Base-by-base conservation (phyloP, 2,329 filamentous ascomycete species). In the Alternaria sp. region DNA sequence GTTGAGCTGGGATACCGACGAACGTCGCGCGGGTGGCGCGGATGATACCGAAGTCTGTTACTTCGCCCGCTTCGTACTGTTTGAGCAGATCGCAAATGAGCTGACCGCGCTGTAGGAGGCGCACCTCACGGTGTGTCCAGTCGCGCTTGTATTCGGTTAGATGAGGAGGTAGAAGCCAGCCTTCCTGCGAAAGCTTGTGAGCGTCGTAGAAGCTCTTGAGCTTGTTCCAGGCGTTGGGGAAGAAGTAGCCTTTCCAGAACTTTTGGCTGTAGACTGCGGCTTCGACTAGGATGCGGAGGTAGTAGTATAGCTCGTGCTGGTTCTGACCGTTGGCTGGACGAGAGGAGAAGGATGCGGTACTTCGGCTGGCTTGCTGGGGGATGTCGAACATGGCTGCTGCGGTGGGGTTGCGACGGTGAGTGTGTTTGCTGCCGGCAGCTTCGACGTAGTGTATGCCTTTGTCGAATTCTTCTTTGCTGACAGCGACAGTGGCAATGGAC, bases 251-350 rank as follows among this genome's bases (percentile, higher is more conserved):
- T 25, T 61, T 53, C 62, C 64, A 71, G 18, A 66, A 60, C 4
- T 60, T 53, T n/a, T 60, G 64, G 3, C 56, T 15, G 55, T 71
- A 72, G 44, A 60, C 67, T 18, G 67, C 65, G 9, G 70, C 69
- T 60, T 68, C 64, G 44, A 61, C 50, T 12, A 71, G 61, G 23
- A 49, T 57, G 25, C 51, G 47, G 5, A 71, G 65, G 4, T 66
- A 51, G 14, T 44, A 15, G 8, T 44, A 28, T 3, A 61, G 56
- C 10, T 55, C 55, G 20, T 21, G 14, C 5, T 43, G 21, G 26
- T 7, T n/a, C 12, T n/a, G 21, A 9, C 10, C 15, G 18, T 21
- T 23, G 5, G 28, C 7, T 5, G 55, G 30, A 5, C 12, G 45
- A 9, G 28, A 23, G 4, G 56, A 33, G 25, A 45, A 59, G 5